Percentiles rank a stretch among this genome's conserved stretches.
These are phyloP conservation scores for Xylariaceae sp. DNA, from an alignment of 2,329 filamentous ascomycete species.

Conservation along the genomic window DNA sequence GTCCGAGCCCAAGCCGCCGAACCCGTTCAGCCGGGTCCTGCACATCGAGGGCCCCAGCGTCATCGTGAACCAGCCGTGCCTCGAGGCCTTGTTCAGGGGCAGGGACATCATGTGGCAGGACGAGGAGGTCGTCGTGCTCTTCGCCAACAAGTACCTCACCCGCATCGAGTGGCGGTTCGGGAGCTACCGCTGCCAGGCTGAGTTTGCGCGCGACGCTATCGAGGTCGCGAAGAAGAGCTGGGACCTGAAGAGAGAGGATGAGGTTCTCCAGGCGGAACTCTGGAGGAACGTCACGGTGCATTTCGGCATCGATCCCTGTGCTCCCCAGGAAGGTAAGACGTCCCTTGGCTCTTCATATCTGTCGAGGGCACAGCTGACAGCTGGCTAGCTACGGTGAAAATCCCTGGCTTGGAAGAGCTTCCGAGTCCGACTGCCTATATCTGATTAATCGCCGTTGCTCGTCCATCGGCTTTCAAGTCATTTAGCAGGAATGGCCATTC, in stretches of 20 bases:
- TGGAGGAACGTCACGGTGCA: conserved; percentile 16
- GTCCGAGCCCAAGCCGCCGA: conserved; percentile 26
- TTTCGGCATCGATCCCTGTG: conserved; percentile 19
- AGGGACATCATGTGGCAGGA: conserved; percentile 42
- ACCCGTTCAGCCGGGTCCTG: conserved; percentile 41
- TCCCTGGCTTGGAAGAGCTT: too few relatives aligned
- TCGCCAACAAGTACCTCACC: conserved; percentile 9
- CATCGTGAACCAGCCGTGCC: conserved; percentile 38
- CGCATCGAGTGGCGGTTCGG: conserved; percentile 49
- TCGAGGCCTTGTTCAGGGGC: conserved; percentile 37
- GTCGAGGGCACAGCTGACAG: neutral
- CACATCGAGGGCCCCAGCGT: conserved; percentile 41
- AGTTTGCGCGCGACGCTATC: conserved; percentile 34
- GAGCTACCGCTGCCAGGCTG: conserved; percentile 50
- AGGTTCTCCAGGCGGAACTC: neutral
- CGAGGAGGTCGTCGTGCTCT: conserved; percentile 36
- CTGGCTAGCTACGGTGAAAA: neutral
- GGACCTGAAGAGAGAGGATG: neutral
- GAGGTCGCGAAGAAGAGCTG: conserved; percentile 4
- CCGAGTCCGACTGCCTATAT: too few relatives aligned
- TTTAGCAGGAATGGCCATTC: too few relatives aligned
- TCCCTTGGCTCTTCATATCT: neutral
- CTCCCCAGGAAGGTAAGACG: conserved; percentile 4
- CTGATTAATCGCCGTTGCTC: too few relatives aligned
- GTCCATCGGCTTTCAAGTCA: too few relatives aligned